Conservation (phyloP, 495 filamentous ascomycete genomes). For the Penicillium nucicola region DNA sequence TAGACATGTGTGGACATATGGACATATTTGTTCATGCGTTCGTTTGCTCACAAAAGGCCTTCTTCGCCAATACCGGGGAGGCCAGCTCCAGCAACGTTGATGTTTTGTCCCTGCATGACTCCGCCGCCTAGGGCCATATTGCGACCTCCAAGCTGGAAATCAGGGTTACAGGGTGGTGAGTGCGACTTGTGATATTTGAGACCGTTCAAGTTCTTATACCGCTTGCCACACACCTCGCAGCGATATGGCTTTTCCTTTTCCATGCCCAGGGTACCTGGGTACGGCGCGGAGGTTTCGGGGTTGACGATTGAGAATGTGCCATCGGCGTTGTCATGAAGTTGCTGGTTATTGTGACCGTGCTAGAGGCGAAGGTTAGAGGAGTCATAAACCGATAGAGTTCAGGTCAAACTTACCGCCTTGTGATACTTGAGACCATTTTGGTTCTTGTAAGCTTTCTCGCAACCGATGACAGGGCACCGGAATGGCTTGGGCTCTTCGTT, state of each 20-base stretch:
- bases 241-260: conserved; percentile 99
- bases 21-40: conserved; percentile 6
- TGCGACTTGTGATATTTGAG: conserved; percentile 91
- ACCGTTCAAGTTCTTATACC: conserved; percentile 98
- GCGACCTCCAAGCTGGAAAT: conserved; percentile 45
- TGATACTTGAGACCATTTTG: conserved; percentile 95
- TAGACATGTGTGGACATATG: conserved; percentile 12
- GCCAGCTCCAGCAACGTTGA: conserved; percentile 49
- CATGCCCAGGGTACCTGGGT: conserved; percentile 96
- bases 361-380: conserved; percentile 23
- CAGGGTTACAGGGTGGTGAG: conserved; percentile 66
- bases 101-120: conserved; percentile 51
- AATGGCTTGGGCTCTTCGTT: conserved; percentile 87
- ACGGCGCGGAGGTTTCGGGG: conserved; percentile 87
- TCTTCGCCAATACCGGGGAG: conserved; percentile 52
- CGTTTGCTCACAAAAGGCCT: conserved; percentile 37
- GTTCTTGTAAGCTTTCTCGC: conserved; percentile 99
- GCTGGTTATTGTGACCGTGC: conserved; percentile 96
- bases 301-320: conserved; percentile 98
- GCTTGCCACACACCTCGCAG: conserved; percentile 94
- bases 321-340: conserved; percentile 90
- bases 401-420: conserved; percentile 55
- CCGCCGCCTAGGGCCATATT: conserved; percentile 42
- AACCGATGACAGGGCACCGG: conserved; percentile 95
- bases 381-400: neutral